Percentiles rank a stretch among this genome's conserved stretches.
phyloP scores from a whole-genome alignment of 1,139 yeast genomes.

The Blastobotrys buckinghamii region DNA sequence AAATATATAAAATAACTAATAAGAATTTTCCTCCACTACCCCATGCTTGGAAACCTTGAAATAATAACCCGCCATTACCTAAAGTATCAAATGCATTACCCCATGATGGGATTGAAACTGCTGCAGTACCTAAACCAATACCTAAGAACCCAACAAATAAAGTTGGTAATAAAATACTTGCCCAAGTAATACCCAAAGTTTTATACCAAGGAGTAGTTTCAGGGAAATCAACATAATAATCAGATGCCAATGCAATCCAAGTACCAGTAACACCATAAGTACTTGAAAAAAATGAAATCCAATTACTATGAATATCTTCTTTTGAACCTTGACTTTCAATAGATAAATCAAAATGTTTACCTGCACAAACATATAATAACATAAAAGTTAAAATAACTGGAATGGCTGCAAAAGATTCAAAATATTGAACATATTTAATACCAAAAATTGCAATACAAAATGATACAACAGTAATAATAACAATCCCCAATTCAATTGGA shows the following conservation, averaged over 20 bases:
- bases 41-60: slow-evolving; percentile 69
- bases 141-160: slow-evolving; percentile 74
- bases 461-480: slow-evolving; percentile 60
- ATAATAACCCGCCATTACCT: slow-evolving; percentile 77
- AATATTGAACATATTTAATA: slow-evolving; percentile 58
- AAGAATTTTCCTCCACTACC: slow-evolving; percentile 73
- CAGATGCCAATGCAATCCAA: slow-evolving; percentile 87
- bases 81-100: slow-evolving; percentile 46
- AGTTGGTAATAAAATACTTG: slow-evolving; percentile 68
- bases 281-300: slow-evolving; percentile 68
- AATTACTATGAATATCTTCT: slow-evolving; percentile 50
- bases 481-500: slow-evolving; percentile 67
- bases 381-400: slow-evolving; percentile 68
- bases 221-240: slow-evolving; percentile 78
- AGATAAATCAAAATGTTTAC: slow-evolving; percentile 44
- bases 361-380: slow-evolving; percentile 62
- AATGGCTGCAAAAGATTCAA: slow-evolving; percentile 62
- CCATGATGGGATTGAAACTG: slow-evolving; percentile 56
- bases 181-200: slow-evolving; percentile 57
- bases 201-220: slow-evolving; percentile 57
- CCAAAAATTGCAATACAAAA: slow-evolving; percentile 70
- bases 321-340: slow-evolving; percentile 40
- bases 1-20: slow-evolving; percentile 59
- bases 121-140: slow-evolving; percentile 63
- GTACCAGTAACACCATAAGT: slow-evolving; percentile 79